These are phyloP conservation scores for Saccharomyces pastorianus DNA, from an alignment of 1,139 yeast species.

Conservation along the genomic window DNA sequence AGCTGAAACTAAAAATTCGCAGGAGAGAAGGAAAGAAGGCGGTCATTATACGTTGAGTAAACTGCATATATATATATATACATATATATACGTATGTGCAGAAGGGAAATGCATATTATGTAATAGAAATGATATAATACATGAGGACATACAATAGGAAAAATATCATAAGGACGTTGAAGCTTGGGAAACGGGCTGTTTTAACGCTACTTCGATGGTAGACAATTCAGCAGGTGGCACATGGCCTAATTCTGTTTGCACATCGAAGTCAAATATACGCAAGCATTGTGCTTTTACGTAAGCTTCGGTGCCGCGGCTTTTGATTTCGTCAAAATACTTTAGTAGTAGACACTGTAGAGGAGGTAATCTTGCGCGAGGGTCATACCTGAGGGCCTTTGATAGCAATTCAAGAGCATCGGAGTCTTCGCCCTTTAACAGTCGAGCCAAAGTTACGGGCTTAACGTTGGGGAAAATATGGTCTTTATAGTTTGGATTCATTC, in stretches of 20 bases:
- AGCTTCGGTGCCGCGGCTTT: conserved; percentile 18
- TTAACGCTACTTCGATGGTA: not conserved
- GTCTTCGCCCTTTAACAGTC: conserved; percentile 58
- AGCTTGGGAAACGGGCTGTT: not conserved
- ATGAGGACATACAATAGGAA: not conserved
- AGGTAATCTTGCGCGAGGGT: conserved; percentile 29
- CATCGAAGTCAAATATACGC: conserved; percentile 14
- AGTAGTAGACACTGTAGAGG: conserved; percentile 30
- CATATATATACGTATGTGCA: not conserved
- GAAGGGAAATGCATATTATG: not conserved
- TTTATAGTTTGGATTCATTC: conserved; percentile 96
- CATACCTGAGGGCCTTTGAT: conserved; percentile 28
- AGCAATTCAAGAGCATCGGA: conserved; percentile 28
- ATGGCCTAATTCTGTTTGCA: conserved; percentile 23
- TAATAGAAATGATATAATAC: not conserved
- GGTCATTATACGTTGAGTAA: not conserved
- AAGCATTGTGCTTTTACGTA: conserved; percentile 12
- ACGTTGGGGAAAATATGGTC: conserved; percentile 96
- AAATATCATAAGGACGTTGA: not conserved
- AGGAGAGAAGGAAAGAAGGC: not conserved
- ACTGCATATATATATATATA: not conserved
- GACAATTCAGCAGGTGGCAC: conserved; percentile 21
- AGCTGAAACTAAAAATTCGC: not conserved
- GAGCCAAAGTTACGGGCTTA: conserved; percentile 80
- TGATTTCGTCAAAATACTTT: conserved; percentile 29